Percentiles rank a stretch among this genome's conserved stretches.
Conservation (phyloP, 2,329 filamentous ascomycete genomes). For the Neophaeococcomyces mojaviensis region DNA sequence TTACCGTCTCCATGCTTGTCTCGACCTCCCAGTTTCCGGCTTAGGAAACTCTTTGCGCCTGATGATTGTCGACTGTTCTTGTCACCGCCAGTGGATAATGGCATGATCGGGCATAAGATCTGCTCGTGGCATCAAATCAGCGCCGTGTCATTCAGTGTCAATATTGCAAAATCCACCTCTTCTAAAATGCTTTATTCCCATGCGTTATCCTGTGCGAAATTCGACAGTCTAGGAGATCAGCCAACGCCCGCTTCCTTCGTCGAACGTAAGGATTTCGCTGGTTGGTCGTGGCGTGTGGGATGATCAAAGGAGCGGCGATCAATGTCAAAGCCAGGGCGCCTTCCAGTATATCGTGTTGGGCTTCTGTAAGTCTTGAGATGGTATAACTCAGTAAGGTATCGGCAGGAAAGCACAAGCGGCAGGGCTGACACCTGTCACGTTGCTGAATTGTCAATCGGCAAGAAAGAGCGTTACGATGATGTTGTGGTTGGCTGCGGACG, state of each 20-base stretch:
- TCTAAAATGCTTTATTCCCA: not conserved
- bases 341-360: too few relatives aligned
- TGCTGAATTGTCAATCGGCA: conserved; percentile 6
- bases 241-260: not conserved
- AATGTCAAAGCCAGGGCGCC: too few relatives aligned
- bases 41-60: conserved; percentile 77
- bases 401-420: not conserved
- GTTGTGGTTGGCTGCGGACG: conserved; percentile 1
- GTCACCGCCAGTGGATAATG: conserved; percentile 54
- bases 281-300: too few relatives aligned
- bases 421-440: conserved; percentile 1
- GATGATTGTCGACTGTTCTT: conserved; percentile 79
- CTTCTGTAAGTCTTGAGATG: too few relatives aligned
- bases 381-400: too few relatives aligned
- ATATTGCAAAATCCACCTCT: conserved; percentile 3
- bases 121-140: conserved; percentile 1
- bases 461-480: conserved; percentile 2
- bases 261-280: too few relatives aligned
- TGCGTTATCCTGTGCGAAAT: not conserved
- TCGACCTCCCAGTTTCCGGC: conserved; percentile 61
- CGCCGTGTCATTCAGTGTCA: not conserved
- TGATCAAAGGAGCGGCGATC: too few relatives aligned
- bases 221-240: not conserved
- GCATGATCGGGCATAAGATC: conserved; percentile 30
- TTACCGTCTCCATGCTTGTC: conserved; percentile 64